A percentile compares a stretch with the other conserved stretches of the same genome.
Evolutionary conservation across 768 basidiomycete genomes (phyloP).

Genomic region (Dacryopinax primogenitus): DNA sequence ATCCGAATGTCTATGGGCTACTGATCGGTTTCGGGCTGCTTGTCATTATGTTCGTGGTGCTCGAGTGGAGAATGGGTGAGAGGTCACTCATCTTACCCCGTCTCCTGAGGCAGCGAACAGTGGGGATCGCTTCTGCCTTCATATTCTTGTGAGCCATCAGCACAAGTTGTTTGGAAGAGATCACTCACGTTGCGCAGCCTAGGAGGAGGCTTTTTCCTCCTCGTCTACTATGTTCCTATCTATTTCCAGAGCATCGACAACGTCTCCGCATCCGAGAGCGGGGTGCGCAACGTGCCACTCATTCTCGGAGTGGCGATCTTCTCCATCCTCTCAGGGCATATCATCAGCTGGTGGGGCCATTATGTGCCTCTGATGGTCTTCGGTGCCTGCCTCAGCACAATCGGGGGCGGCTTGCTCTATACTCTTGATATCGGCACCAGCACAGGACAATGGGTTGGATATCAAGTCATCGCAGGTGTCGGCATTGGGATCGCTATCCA

Average conservation of each 20-base stretch:
- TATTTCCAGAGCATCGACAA: slow-evolving; percentile 9
- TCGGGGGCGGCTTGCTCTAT: neutral
- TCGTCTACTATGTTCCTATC: slow-evolving; percentile 1
- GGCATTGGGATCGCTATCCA: neutral
- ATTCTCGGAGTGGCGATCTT: neutral
- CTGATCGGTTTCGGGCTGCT: neutral
- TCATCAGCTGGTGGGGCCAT: neutral
- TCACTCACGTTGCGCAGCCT: neutral
- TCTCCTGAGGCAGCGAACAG: neutral
- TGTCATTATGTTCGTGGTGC: neutral
- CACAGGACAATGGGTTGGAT: neutral
- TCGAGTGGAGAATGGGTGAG: slow-evolving; percentile 6
- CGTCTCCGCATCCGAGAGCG: slow-evolving; percentile 5
- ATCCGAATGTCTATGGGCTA: neutral
- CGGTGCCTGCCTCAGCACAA: neutral
- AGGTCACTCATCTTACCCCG: neutral
- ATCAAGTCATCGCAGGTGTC: neutral
- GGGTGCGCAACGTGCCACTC: neutral
- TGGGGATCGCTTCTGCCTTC: neutral
- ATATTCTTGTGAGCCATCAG: neutral
- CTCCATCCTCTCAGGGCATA: neutral
- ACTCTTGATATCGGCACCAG: neutral
- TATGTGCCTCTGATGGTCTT: slow-evolving; percentile 2
- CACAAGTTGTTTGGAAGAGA: neutral
- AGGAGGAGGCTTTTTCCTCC: neutral